Conservation (phyloP, 2,329 filamentous ascomycete genomes). For the Penicillium sp. region DNA sequence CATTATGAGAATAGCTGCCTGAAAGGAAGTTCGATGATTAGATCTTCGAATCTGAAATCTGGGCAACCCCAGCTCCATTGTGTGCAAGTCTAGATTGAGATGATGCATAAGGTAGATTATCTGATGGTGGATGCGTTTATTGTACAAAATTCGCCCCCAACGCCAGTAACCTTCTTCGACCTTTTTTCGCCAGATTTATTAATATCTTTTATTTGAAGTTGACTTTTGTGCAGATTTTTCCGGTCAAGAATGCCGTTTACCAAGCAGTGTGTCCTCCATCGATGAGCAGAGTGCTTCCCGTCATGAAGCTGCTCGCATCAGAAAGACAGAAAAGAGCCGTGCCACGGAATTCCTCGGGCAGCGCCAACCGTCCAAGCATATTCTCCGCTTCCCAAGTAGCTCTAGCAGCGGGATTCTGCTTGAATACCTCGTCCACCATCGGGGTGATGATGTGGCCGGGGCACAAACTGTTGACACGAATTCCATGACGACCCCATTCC, state of each 20-base stretch:
- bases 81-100: no score
- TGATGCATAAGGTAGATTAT: background rate
- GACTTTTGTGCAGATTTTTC: background rate
- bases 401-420: conserved; percentile 63
- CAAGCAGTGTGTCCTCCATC: conserved; percentile 65
- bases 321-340: conserved; percentile 67
- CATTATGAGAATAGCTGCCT: no score
- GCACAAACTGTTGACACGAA: conserved; percentile 54
- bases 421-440: conserved; percentile 80
- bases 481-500: conserved; percentile 52
- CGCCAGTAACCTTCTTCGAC: background rate
- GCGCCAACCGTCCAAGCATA: conserved; percentile 54
- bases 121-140: background rate
- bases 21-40: no score
- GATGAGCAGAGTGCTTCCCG: conserved; percentile 64
- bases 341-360: conserved; percentile 59
- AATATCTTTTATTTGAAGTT: background rate
- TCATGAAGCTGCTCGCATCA: conserved; percentile 69
- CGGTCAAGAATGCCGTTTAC: conserved; percentile 19
- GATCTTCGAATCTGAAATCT: no score
- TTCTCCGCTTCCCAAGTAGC: conserved; percentile 46
- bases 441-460: conserved; percentile 58
- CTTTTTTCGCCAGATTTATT: background rate
- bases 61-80: no score
- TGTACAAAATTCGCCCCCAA: background rate